Conservation (phyloP, 768 basidiomycete genomes). For the Sporobolomyces roseus region DNA sequence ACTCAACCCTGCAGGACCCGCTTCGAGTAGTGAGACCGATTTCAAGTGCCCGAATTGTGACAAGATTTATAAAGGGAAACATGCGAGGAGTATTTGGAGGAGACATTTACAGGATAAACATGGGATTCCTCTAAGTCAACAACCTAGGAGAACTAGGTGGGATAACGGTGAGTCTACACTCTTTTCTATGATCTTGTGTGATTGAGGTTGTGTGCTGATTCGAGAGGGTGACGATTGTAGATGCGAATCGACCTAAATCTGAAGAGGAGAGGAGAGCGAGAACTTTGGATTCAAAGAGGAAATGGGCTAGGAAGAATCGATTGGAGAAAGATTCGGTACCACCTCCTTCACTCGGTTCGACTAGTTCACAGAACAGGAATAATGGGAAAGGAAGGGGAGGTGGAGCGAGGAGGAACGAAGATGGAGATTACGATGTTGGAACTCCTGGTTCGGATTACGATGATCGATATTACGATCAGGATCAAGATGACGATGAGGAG, state of each 20-base stretch:
- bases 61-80: conserved; percentile 52
- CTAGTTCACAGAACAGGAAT: not conserved
- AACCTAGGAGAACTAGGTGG: conserved; percentile 51
- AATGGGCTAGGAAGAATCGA: conserved; percentile 51
- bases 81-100: conserved; percentile 51
- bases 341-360: not conserved
- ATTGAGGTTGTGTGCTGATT: not conserved
- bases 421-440: conserved; percentile 1
- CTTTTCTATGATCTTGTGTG: not conserved
- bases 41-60: conserved; percentile 48
- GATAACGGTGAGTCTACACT: conserved; percentile 49
- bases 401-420: not conserved
- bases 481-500: conserved; percentile 7
- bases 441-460: not conserved
- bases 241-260: conserved; percentile 49
- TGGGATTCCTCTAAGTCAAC: conserved; percentile 49
- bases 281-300: conserved; percentile 48
- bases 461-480: not conserved
- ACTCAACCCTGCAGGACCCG: conserved; percentile 39
- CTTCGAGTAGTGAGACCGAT: conserved; percentile 24
- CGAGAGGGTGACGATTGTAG: conserved; percentile 38
- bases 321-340: conserved; percentile 32
- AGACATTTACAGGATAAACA: conserved; percentile 53
- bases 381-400: not conserved
- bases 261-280: conserved; percentile 48